Evolutionary conservation across 2,329 filamentous ascomycete species (phyloP).

Genomic region (Claviceps humidiphila): DNA sequence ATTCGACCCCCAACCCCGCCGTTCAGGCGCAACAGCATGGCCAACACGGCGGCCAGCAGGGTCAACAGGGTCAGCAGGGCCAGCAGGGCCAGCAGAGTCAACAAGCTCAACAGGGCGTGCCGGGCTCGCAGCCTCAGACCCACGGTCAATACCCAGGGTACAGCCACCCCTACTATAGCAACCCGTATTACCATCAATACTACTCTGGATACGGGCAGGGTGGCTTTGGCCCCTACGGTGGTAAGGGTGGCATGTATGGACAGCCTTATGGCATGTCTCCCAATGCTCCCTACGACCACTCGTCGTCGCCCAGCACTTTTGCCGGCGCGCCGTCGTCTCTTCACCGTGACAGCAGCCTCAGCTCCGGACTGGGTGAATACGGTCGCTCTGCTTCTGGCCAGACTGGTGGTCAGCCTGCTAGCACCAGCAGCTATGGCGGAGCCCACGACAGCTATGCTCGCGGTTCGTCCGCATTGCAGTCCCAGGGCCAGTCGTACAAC

Average conservation of each 20-base stretch:
- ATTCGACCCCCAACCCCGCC: constrained; percentile 79
- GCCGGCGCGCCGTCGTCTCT: constrained; percentile 33
- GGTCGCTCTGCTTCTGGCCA: constrained; percentile 37
- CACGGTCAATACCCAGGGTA: constrained; percentile 38
- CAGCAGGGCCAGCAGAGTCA: constrained; percentile 21
- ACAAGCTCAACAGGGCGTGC: constrained; percentile 22
- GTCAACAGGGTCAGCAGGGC: constrained; percentile 23
- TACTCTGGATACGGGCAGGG: constrained; percentile 42
- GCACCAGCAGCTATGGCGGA: constrained; percentile 34
- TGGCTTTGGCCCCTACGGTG: constrained; percentile 38
- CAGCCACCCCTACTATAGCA: constrained; percentile 46
- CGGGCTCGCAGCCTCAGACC: constrained; percentile 30
- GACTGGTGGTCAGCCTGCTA: constrained; percentile 32
- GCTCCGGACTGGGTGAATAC: constrained; percentile 41
- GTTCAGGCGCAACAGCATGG: constrained; percentile 36
- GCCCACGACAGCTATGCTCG: constrained; percentile 44
- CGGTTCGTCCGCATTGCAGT: constrained; percentile 39
- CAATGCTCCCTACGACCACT: constrained; percentile 43
- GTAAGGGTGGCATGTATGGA: constrained; percentile 41
- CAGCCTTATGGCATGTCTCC: constrained; percentile 44
- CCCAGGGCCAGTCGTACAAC: constrained; percentile 41
- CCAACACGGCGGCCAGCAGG: constrained; percentile 28
- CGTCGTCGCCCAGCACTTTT: constrained; percentile 40
- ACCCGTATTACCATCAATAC: constrained; percentile 51
- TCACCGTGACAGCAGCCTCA: constrained; percentile 36